phyloP scores from a whole-genome alignment of 129 eudicot species.

The Oenanthe sinensis region DNA sequence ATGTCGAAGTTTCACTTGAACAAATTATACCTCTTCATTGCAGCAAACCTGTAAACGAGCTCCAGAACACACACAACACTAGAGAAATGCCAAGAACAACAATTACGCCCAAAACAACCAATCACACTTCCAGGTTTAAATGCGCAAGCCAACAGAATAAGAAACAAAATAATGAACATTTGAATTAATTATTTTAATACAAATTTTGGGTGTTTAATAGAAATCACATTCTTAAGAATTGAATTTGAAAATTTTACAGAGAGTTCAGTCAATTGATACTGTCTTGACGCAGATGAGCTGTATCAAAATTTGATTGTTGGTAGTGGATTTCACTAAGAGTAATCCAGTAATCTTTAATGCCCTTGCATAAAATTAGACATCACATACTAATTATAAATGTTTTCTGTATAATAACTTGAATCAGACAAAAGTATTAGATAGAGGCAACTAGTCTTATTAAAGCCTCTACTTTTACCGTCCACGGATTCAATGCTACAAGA shows the following conservation, averaged over 20 bases:
- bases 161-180: background rate
- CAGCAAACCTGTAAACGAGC: background rate
- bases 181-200: too few relatives aligned
- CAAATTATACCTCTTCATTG: background rate
- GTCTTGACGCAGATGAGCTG: background rate
- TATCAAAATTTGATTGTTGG: background rate
- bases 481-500: background rate
- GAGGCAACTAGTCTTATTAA: background rate
- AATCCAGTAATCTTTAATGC: too few relatives aligned
- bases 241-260: too few relatives aligned
- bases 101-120: background rate
- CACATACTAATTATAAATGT: too few relatives aligned
- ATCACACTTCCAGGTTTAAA: background rate
- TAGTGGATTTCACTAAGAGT: too few relatives aligned
- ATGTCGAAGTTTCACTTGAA: background rate
- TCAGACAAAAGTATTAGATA: too few relatives aligned
- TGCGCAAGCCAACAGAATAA: background rate
- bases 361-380: too few relatives aligned
- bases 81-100: background rate
- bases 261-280: background rate
- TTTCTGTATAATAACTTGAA: too few relatives aligned
- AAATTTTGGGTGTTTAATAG: too few relatives aligned
- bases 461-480: background rate
- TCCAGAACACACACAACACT: background rate
- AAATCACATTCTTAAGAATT: background rate